Conservation (phyloP, 257 asterid species). For the Misopates orontium region DNA sequence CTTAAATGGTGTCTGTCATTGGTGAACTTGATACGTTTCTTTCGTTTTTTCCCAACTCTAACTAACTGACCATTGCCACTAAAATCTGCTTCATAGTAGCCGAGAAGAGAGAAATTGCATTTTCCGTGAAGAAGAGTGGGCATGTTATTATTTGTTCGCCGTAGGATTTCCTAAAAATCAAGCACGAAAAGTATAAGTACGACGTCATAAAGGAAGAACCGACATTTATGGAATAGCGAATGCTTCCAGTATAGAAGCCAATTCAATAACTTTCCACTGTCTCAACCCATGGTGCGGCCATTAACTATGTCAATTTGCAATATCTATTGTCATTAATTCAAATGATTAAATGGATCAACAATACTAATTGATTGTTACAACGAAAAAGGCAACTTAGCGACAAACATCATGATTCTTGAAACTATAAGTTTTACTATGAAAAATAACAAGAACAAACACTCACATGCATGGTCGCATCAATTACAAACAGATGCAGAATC, state of each 20-base stretch:
- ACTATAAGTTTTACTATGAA: not conserved
- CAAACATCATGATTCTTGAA: not conserved
- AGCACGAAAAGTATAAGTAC: not conserved
- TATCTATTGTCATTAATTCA: not conserved
- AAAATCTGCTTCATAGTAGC: slow-evolving; percentile 46
- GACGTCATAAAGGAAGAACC: slow-evolving; percentile 8
- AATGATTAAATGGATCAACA: not conserved
- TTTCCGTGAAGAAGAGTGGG: slow-evolving; percentile 64
- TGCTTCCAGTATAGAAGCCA: not conserved
- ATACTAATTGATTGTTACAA: no score
- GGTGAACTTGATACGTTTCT: slow-evolving; percentile 17
- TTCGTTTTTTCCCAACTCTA: slow-evolving; percentile 29
- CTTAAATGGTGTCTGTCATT: slow-evolving; percentile 22
- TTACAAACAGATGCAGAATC: not conserved
- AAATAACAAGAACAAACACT: not conserved
- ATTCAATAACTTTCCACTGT: not conserved
- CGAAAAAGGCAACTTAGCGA: not conserved
- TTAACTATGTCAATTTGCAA: not conserved
- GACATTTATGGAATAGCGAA: not conserved
- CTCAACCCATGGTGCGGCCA: not conserved
- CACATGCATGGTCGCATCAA: not conserved
- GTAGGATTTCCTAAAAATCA: slow-evolving; percentile 52
- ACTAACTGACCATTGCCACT: slow-evolving; percentile 34
- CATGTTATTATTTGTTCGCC: slow-evolving; percentile 55
- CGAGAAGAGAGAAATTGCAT: slow-evolving; percentile 60